Conservation (phyloP, 208 protist genomes). For the Leptomonas seymouri region DNA sequence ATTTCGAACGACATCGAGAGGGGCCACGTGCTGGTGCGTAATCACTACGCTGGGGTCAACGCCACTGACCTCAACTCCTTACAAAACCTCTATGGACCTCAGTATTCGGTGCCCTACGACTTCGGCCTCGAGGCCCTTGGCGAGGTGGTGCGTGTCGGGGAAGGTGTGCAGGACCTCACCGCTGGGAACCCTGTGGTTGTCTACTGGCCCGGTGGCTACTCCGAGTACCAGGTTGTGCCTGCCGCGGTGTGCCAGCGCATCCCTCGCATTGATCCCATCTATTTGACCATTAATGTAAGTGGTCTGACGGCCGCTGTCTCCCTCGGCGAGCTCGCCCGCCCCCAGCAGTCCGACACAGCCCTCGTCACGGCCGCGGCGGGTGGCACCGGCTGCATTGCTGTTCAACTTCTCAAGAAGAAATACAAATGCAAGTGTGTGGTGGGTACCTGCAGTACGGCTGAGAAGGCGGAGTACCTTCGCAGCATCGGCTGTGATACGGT, state of each 20-base stretch:
- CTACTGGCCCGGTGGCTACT: constrained; percentile 38
- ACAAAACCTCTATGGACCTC: constrained; percentile 32
- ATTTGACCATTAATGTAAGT: constrained; percentile 40
- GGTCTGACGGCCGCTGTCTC: constrained; percentile 40
- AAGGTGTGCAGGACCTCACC: constrained; percentile 22
- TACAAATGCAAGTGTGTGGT: constrained; percentile 50
- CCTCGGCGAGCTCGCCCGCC: constrained; percentile 36
- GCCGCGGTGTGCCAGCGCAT: constrained; percentile 26
- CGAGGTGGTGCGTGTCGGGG: constrained; percentile 28
- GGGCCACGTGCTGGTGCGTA: constrained; percentile 30
- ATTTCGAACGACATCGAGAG: constrained; percentile 26
- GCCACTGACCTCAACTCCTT: constrained; percentile 44
- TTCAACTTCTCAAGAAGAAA: constrained; percentile 66
- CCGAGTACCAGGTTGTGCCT: constrained; percentile 38
- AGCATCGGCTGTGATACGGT: constrained; percentile 52
- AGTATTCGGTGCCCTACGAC: constrained; percentile 30
- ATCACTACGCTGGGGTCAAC: constrained; percentile 43
- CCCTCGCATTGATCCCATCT: constrained; percentile 22
- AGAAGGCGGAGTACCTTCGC: constrained; percentile 54
- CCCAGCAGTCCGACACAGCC: constrained; percentile 32
- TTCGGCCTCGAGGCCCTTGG: constrained; percentile 40
- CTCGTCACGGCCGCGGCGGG: constrained; percentile 67
- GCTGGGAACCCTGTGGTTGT: constrained; percentile 32
- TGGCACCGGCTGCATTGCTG: constrained; percentile 56
- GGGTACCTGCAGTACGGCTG: constrained; percentile 54